Percentiles rank a stretch among this genome's conserved stretches.
Conservation (phyloP, 805 yeast genomes). For the Pichia rugopelliculosa region DNA sequence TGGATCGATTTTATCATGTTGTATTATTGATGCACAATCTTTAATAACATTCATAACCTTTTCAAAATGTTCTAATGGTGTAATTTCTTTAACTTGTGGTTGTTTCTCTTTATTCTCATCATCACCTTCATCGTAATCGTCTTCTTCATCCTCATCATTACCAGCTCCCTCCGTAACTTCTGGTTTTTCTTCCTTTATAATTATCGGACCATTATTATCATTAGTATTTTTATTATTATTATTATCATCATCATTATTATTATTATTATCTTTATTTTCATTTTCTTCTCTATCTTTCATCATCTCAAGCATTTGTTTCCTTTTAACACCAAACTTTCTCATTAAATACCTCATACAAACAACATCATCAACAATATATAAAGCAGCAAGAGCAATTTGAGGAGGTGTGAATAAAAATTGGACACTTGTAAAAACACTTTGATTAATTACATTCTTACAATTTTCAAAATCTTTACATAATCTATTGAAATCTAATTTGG, state of each 20-base stretch:
- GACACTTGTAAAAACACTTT: slow-evolving; percentile 69
- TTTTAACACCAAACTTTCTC: slow-evolving; percentile 43
- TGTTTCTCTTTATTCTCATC: not conserved
- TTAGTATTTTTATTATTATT: not conserved
- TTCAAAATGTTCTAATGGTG: slow-evolving; percentile 32
- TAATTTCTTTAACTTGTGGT: slow-evolving; percentile 2
- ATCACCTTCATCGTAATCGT: not conserved
- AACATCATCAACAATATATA: slow-evolving; percentile 58
- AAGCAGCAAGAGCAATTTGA: slow-evolving; percentile 86
- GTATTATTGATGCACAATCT: slow-evolving; percentile 42
- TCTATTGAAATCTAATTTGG: slow-evolving; percentile 44
- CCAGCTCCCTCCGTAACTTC: not conserved
- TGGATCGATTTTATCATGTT: slow-evolving; percentile 35
- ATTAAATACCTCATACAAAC: slow-evolving; percentile 61
- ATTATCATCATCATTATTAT: not conserved
- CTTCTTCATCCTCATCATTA: slow-evolving; percentile 9
- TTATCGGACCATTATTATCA: too few relatives aligned
- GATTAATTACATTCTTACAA: slow-evolving; percentile 59
- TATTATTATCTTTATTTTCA: slow-evolving; percentile 10
- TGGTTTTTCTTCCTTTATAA: not conserved
- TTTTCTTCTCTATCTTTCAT: slow-evolving; percentile 2
- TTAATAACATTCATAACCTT: slow-evolving; percentile 38
- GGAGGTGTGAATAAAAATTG: slow-evolving; percentile 83
- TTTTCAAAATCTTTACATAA: slow-evolving; percentile 64
- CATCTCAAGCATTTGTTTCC: slow-evolving; percentile 18